Conservation (phyloP, 192 early-diverging fungal genomes). For the Coemansia sp. region DNA sequence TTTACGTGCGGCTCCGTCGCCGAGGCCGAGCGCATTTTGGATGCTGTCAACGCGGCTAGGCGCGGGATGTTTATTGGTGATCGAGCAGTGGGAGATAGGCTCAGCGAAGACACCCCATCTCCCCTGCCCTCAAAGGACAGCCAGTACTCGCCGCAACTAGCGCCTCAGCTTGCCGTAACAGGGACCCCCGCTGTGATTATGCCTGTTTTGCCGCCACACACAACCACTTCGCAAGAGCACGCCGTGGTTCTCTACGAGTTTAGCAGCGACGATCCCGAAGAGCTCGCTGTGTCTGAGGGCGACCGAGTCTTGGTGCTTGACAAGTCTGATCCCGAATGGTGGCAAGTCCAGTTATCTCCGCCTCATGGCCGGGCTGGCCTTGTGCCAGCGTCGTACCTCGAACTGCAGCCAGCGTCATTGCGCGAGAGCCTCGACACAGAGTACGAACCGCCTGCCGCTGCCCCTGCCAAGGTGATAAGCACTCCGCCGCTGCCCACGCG, state of each 20-base stretch:
- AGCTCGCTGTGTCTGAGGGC: constrained; percentile 83
- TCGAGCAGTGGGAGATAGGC: constrained; percentile 14
- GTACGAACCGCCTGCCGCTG: not conserved
- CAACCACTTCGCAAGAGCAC: constrained; percentile 15
- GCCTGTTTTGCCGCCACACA: constrained; percentile 7
- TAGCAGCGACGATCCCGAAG: constrained; percentile 79
- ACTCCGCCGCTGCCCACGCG: constrained; percentile 27
- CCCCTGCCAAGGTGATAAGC: not conserved
- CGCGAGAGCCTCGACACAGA: not conserved
- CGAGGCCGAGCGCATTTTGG: constrained; percentile 69
- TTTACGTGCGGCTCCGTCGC: constrained; percentile 65
- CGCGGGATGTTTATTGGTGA: constrained; percentile 57
- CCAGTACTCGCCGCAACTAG: constrained; percentile 5
- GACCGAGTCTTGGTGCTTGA: constrained; percentile 87
- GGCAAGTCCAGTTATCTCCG: constrained; percentile 70
- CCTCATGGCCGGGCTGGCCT: constrained; percentile 68
- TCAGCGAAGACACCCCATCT: constrained; percentile 2
- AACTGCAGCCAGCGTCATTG: constrained; percentile 17
- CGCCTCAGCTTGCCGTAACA: not conserved
- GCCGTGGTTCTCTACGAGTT: constrained; percentile 81
- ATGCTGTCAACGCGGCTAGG: constrained; percentile 63
- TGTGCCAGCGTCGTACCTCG: constrained; percentile 85
- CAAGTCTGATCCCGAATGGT: constrained; percentile 88
- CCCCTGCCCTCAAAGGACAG: constrained; percentile 35
- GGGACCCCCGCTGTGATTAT: not conserved